These are phyloP conservation scores for Mytilinidion resinicola DNA, from an alignment of 495 filamentous ascomycete genomes.

Conservation along the genomic window DNA sequence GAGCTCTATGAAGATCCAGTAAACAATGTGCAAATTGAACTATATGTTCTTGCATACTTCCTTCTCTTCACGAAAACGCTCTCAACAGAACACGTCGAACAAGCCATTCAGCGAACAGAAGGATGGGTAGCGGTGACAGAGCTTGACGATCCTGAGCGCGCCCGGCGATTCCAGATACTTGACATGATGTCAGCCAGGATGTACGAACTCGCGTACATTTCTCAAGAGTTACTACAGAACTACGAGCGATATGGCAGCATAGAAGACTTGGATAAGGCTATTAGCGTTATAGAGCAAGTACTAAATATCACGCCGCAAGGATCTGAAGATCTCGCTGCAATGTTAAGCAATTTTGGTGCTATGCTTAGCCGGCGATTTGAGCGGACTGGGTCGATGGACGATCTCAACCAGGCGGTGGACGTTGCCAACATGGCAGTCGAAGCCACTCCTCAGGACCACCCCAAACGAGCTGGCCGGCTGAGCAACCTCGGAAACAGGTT, in stretches of 20 bases:
- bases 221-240: too few relatives aligned
- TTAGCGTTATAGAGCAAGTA: slow-evolving; percentile 12
- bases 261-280: slow-evolving; percentile 22
- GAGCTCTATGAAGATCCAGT: too few relatives aligned
- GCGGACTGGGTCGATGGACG: slow-evolving; percentile 10
- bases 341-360: slow-evolving; percentile 13
- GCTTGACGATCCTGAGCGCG: too few relatives aligned
- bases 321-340: slow-evolving; percentile 15
- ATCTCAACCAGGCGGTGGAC: slow-evolving; percentile 23
- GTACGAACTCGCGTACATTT: too few relatives aligned
- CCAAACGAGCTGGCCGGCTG: slow-evolving; percentile 12
- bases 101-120: too few relatives aligned
- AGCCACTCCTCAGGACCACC: slow-evolving; percentile 19
- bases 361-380: slow-evolving; percentile 11
- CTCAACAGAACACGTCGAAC: too few relatives aligned
- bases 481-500: slow-evolving; percentile 20
- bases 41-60: too few relatives aligned
- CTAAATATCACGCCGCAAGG: slow-evolving; percentile 16
- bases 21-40: too few relatives aligned
- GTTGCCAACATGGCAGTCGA: slow-evolving; percentile 14
- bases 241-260: slow-evolving; percentile 16
- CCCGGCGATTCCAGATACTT: too few relatives aligned
- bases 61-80: too few relatives aligned
- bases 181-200: too few relatives aligned
- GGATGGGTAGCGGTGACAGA: too few relatives aligned